These are phyloP conservation scores for Ambispora gerdemannii DNA, from an alignment of 192 early-diverging fungal species.

Conservation along the genomic window DNA sequence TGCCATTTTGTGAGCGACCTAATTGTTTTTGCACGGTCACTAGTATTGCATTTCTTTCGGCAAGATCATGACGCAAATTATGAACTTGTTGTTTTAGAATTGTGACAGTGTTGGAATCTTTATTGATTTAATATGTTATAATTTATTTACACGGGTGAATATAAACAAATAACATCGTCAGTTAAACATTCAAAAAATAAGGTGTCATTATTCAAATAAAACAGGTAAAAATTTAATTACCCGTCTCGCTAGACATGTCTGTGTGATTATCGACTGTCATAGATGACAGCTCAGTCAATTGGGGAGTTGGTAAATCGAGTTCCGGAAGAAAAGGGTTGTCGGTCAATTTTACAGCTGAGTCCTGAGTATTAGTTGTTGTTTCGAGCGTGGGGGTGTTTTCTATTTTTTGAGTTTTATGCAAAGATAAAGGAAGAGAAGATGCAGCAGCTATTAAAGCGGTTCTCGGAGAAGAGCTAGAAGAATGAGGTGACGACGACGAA, in stretches of 20 bases:
- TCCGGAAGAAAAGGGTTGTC: neutral
- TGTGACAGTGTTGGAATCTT: neutral
- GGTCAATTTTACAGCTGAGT: neutral
- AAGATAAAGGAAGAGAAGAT: no score
- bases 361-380: neutral
- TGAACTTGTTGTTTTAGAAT: conserved; percentile 21
- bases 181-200: neutral
- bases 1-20: neutral
- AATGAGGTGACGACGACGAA: no score
- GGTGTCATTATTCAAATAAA: neutral
- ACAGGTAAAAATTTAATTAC: neutral
- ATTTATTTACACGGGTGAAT: neutral
- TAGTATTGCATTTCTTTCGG: conserved; percentile 26
- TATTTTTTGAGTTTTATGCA: no score
- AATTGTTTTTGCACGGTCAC: conserved; percentile 27
- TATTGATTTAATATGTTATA: neutral
- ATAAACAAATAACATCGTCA: neutral
- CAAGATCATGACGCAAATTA: conserved; percentile 20
- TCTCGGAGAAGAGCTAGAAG: no score
- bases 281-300: conserved; percentile 11
- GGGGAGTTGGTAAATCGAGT: neutral
- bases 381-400: neutral
- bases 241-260: neutral
- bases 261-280: conserved; percentile 1
- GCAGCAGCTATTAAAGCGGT: no score